Base-by-base conservation (phyloP, 768 basidiomycete species). In the Termitomyces sp. region DNA sequence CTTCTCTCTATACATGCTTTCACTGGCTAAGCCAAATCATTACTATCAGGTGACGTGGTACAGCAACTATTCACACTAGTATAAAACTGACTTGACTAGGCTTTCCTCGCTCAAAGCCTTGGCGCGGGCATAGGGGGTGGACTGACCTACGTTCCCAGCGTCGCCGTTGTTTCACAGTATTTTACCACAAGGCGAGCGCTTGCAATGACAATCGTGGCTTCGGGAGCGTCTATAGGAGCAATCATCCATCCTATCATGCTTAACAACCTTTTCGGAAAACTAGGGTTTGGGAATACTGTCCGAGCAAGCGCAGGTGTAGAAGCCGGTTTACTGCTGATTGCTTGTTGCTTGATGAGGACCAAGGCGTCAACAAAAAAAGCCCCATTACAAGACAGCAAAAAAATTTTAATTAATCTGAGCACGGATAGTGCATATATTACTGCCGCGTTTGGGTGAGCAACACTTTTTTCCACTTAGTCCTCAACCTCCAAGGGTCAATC, bases 161-260 rank as follows among this genome's bases (percentile, higher is more conserved):
- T 81, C 54, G 74, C 75, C 6, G 70, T 82, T 37, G 58, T 78
- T 34, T 72, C 76, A 4, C 81, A 82, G 46, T 74, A 79, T 60
- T 84, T 83, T 68, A 65, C 72, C 42, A 65, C 61, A 30, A 72
- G 72, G 2, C 73, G 76, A n/a, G 73, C 75, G 13, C 66, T 79
- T 33, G 80, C 78, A 0, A 80, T 80, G 69, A 73, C 78, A 20
- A 67, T 82, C 51, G 77, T 77, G 30, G 75, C 76, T 0, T 73
- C 77, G 4, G 83, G 80, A 5, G 71, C 75, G 2, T 76, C 74
- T 20, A 64, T 79, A 16, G 80, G 81, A 11, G 77, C 79, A 27
- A 71, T 27, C 27, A 1, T 27, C 4, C 27, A 27, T 27, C 27
- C 27, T 27, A 27, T 27, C 27, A 27, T 27, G 27, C 27, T 27